Conservation (phyloP, 108 stramenopile species). For the Licmophora abbreviata region DNA sequence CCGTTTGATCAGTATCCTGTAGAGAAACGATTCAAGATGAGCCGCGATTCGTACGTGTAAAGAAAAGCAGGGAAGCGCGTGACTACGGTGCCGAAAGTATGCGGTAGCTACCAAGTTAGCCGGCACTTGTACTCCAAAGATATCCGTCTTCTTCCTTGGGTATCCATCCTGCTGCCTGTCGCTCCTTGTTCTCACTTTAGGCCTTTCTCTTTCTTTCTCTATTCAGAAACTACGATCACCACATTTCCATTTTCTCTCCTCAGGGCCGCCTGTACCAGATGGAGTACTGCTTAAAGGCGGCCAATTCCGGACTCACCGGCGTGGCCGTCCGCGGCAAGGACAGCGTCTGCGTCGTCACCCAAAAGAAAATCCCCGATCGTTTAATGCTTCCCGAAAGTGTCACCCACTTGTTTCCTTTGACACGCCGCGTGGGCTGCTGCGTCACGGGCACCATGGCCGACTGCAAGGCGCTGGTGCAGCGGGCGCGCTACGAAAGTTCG, state of each 20-base stretch:
- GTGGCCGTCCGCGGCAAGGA: constrained; percentile 92
- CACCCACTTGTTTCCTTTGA: constrained; percentile 83
- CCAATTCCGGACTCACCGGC: constrained; percentile 89
- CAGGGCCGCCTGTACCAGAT: constrained; percentile 98
- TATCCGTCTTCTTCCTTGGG: background rate
- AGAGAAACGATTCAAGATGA: constrained; percentile 54
- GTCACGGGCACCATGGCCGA: constrained; percentile 93
- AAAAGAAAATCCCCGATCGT: constrained; percentile 96
- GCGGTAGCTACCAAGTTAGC: background rate
- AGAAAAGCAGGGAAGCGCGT: too few relatives aligned
- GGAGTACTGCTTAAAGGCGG: constrained; percentile 99
- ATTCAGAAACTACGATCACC: constrained; percentile 86
- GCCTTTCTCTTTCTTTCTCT: background rate
- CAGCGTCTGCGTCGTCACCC: constrained; percentile 87
- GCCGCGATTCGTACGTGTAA: constrained; percentile 68
- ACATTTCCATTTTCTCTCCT: constrained; percentile 98
- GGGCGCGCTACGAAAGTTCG: constrained; percentile 91
- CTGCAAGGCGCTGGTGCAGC: constrained; percentile 76
- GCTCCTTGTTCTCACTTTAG: background rate
- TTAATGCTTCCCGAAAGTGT: constrained; percentile 87
- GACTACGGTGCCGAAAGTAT: too few relatives aligned
- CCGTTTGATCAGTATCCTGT: too few relatives aligned
- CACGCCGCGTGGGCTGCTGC: constrained; percentile 83
- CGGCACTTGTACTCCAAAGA: background rate
- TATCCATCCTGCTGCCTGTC: background rate